These are phyloP conservation scores for Radiomyces spectabilis DNA, from an alignment of 192 early-diverging fungal species.

Conservation along the genomic window DNA sequence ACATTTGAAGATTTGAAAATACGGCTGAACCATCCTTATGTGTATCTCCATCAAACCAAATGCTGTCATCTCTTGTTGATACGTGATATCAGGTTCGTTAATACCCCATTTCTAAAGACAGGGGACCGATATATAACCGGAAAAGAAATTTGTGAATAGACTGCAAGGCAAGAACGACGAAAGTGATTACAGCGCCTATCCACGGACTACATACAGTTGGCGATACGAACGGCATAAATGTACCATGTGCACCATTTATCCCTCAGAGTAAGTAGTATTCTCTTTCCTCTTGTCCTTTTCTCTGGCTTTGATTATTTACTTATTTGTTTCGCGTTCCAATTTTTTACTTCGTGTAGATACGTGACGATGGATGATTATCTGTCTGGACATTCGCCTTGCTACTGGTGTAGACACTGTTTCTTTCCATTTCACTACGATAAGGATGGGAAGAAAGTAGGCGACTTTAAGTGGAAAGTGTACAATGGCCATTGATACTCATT, in stretches of 20 bases:
- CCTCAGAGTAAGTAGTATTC: too few species aligned
- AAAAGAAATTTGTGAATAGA: neutral
- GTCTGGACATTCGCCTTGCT: neutral
- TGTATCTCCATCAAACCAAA: neutral
- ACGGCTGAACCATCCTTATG: neutral
- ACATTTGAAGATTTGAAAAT: too few species aligned
- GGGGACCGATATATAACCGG: neutral
- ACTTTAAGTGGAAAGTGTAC: too few species aligned
- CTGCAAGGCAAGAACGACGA: neutral
- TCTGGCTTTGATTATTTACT: too few species aligned
- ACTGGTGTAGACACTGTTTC: neutral
- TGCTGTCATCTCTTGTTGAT: neutral
- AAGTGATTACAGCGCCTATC: neutral
- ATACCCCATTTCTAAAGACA: neutral
- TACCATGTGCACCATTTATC: slow-evolving; percentile 2
- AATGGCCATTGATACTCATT: too few species aligned
- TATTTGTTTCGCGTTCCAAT: too few species aligned
- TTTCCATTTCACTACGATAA: neutral
- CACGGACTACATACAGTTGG: neutral
- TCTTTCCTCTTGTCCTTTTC: too few species aligned
- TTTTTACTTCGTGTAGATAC: too few species aligned
- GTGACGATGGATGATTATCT: slow-evolving; percentile 1
- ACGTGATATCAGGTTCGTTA: slow-evolving; percentile 3
- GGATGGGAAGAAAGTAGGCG: too few species aligned
- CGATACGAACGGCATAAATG: neutral